Evolutionary conservation across 768 basidiomycete genomes (phyloP), one percentile per base, ranked within the genome.

Genomic region (Rubroboletus pulcherrimus): DNA sequence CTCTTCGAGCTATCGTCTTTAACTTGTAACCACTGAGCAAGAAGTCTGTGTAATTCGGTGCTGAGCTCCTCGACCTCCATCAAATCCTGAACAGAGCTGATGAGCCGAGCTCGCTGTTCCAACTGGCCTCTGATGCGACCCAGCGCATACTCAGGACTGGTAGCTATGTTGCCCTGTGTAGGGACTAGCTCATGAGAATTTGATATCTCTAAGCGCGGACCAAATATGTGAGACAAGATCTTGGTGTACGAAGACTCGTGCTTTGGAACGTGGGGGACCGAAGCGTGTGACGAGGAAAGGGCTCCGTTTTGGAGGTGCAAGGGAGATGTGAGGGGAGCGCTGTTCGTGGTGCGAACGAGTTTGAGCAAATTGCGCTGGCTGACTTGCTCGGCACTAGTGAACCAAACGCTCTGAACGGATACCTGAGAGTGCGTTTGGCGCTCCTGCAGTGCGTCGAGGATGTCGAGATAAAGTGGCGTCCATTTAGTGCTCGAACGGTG

Each of bases 171-270:
- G 11, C 93, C 93, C 55, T 89, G 81, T 14, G 84, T 71, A 10
- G 81, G 67, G 49, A 93, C 84, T 17, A 89, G 78, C 41, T 81
- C 75, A 0, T 93, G 94, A 4, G 88, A 85, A 72, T 99, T 98
- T 64, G 86, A 78, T 55, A 99, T 80, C 58, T 94, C 87, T 1
- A 98, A 76, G 2, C 91, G 82, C 8, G 86, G 82, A 40, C 75
- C 78, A 68, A 98, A 95, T 34, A 97, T 76, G 54, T 91, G 87
- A 7, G 79, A 71, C 52, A 99, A 83, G 26, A 98, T 87, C 69
- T 87, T 90, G 58, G 89, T 93, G 77, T 98, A 98, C 10, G 93
- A 87, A 2, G 82, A 75, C 74, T 99, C 97, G 68, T 96, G 91
- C 66, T 85, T 85, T 10, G 97, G 97, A n/a, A 93, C 74, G 58